Percentiles rank a stretch among this genome's conserved stretches.
Conservation (phyloP, 768 basidiomycete genomes). For the Inosperma sp. region DNA sequence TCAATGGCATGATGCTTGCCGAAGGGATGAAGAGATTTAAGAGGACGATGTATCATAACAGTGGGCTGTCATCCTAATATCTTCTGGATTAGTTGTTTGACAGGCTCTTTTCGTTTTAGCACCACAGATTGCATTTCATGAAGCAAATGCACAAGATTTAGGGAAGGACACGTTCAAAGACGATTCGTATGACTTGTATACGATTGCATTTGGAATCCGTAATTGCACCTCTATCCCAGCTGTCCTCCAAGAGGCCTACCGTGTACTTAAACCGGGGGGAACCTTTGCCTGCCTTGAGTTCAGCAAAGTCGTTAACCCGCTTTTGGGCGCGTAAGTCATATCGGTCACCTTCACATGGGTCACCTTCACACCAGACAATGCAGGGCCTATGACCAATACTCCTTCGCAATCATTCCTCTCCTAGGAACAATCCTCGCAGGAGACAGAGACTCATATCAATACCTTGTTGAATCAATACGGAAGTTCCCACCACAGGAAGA, state of each 20-base stretch:
- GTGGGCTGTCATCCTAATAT: conserved; percentile 42
- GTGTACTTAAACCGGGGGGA: conserved; percentile 95
- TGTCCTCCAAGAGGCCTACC: conserved; percentile 83
- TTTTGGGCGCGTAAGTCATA: conserved; percentile 72
- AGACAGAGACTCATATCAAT: conserved; percentile 93
- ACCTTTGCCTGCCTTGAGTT: conserved; percentile 96
- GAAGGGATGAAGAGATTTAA: conserved; percentile 89
- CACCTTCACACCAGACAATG: conserved; percentile 10
- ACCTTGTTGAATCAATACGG: conserved; percentile 95
- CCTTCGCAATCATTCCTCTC: conserved; percentile 91
- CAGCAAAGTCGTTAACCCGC: conserved; percentile 84
- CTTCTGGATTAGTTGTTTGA: neutral
- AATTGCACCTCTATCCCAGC: conserved; percentile 93
- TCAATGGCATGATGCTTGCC: conserved; percentile 92
- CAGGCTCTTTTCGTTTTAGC: conserved; percentile 41
- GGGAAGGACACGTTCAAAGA: conserved; percentile 62
- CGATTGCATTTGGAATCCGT: conserved; percentile 96
- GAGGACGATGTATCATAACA: conserved; percentile 97
- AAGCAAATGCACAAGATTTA: conserved; percentile 88
- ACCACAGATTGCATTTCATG: conserved; percentile 87
- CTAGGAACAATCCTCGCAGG: conserved; percentile 96
- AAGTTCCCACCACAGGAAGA: conserved; percentile 85
- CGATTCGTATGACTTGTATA: conserved; percentile 91
- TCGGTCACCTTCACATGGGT: neutral
- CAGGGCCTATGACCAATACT: conserved; percentile 92